These are phyloP conservation scores for Colletotrichum sublineola DNA, from an alignment of 2,329 filamentous ascomycete genomes.

Conservation along the genomic window DNA sequence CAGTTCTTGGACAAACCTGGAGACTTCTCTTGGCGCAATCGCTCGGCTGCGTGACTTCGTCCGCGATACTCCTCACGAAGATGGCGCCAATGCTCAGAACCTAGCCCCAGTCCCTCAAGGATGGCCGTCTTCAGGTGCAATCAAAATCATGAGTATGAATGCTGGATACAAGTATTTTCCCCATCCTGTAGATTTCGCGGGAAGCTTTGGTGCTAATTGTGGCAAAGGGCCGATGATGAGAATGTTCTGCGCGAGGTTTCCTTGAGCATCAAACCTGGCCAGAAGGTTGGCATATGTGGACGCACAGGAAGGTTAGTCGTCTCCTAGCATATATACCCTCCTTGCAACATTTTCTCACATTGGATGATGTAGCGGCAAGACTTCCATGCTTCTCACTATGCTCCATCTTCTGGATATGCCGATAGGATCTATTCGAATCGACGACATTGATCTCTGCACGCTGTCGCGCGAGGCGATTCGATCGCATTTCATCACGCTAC, in stretches of 20 bases:
- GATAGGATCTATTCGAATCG: constrained; percentile 54
- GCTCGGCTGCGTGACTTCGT: constrained; percentile 48
- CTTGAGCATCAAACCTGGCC: constrained; percentile 48
- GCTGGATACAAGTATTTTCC: constrained; percentile 49
- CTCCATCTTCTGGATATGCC: constrained; percentile 62
- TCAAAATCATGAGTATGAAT: constrained; percentile 50
- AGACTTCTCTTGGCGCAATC: constrained; percentile 48
- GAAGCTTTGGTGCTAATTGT: not conserved
- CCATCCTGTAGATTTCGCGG: not conserved
- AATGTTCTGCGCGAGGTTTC: constrained; percentile 46
- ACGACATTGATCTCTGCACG: constrained; percentile 35
- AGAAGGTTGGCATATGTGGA: constrained; percentile 53
- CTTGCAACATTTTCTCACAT: not conserved
- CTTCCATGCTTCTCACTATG: constrained; percentile 48
- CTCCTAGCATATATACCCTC: not conserved
- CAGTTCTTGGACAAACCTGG: constrained; percentile 50
- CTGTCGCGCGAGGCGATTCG: constrained; percentile 41
- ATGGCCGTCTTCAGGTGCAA: constrained; percentile 51
- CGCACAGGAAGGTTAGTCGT: constrained; percentile 49
- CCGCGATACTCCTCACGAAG: constrained; percentile 47
- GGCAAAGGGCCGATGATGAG: constrained; percentile 2
- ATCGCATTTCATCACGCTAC: constrained; percentile 40
- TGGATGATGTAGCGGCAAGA: constrained; percentile 41
- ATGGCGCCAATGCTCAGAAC: constrained; percentile 43
- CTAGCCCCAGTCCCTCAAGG: constrained; percentile 42